phyloP scores from a whole-genome alignment of 257 asterid species.

The Jacaranda mimosifolia region DNA sequence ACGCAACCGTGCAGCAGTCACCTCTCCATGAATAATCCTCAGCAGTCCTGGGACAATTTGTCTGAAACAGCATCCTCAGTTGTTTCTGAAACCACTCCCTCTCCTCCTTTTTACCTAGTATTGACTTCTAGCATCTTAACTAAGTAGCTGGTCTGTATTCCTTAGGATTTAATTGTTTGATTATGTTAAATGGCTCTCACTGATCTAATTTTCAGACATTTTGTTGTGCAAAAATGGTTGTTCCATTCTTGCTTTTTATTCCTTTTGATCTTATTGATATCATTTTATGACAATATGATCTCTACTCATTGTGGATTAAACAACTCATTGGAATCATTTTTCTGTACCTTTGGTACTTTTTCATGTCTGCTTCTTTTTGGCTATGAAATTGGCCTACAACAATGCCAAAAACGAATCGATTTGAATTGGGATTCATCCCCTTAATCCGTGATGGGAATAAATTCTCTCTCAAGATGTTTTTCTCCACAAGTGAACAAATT shows the following conservation, averaged over 20 bases:
- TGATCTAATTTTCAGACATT: slow-evolving; percentile 14
- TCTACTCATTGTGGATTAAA: too few relatives aligned
- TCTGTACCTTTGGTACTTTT: too few relatives aligned
- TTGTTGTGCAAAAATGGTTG: not conserved
- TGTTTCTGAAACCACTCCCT: slow-evolving; percentile 39
- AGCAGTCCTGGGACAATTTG: slow-evolving; percentile 14
- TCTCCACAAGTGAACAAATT: not conserved
- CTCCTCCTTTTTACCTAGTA: not conserved
- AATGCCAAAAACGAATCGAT: not conserved
- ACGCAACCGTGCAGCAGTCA: slow-evolving; percentile 52
- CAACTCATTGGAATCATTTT: too few relatives aligned
- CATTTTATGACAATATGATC: not conserved
- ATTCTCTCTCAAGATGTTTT: not conserved
- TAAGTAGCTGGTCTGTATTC: slow-evolving; percentile 15
- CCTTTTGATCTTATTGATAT: not conserved
- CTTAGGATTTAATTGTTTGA: slow-evolving; percentile 29
- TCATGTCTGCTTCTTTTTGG: too few relatives aligned
- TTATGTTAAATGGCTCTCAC: slow-evolving; percentile 10
- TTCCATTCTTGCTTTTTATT: slow-evolving; percentile 1
- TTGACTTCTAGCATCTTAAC: not conserved
- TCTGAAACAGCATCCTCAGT: slow-evolving; percentile 51
- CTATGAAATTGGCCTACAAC: too few relatives aligned
- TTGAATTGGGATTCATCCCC: not conserved
- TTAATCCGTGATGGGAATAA: not conserved
- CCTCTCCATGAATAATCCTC: slow-evolving; percentile 53